These are phyloP conservation scores for Acer campestre DNA, from an alignment of 345 rosid genomes.

Conservation along the genomic window DNA sequence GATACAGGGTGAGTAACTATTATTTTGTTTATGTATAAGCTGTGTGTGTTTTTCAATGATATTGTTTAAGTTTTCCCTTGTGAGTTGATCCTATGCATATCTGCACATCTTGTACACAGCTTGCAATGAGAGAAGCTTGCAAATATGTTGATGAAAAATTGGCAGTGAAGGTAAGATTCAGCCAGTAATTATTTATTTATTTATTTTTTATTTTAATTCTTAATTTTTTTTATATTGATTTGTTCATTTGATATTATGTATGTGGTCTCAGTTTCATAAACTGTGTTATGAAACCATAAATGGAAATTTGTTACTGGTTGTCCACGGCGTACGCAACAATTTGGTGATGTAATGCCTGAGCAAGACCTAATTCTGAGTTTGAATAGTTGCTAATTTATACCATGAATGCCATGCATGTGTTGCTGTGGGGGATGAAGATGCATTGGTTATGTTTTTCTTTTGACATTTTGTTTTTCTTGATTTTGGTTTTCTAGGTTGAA, in stretches of 20 bases:
- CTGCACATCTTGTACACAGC: slow-evolving; percentile 44
- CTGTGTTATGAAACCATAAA: not conserved
- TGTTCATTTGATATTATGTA: not conserved
- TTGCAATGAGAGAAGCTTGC: slow-evolving; percentile 99
- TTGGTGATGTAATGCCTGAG: not conserved
- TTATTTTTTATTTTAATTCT: too few species aligned
- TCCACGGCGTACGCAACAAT: not conserved
- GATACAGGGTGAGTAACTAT: slow-evolving; percentile 67
- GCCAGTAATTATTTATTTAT: not conserved
- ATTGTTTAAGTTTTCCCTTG: not conserved
- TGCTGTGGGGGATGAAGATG: not conserved
- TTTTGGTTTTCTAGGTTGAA: slow-evolving; percentile 62
- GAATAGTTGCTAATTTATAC: not conserved
- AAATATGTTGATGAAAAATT: slow-evolving; percentile 89
- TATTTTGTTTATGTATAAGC: not conserved
- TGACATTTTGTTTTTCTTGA: not conserved
- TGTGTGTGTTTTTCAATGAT: not conserved
- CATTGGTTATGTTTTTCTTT: not conserved
- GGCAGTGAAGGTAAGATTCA: slow-evolving; percentile 66
- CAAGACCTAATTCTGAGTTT: not conserved
- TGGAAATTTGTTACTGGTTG: not conserved
- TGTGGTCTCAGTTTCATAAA: not conserved
- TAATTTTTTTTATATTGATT: not conserved
- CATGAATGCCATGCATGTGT: not conserved
- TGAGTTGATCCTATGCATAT: not conserved